Base-by-base conservation (phyloP, 2,329 filamentous ascomycete genomes). In the Neofusicoccum parvum region DNA sequence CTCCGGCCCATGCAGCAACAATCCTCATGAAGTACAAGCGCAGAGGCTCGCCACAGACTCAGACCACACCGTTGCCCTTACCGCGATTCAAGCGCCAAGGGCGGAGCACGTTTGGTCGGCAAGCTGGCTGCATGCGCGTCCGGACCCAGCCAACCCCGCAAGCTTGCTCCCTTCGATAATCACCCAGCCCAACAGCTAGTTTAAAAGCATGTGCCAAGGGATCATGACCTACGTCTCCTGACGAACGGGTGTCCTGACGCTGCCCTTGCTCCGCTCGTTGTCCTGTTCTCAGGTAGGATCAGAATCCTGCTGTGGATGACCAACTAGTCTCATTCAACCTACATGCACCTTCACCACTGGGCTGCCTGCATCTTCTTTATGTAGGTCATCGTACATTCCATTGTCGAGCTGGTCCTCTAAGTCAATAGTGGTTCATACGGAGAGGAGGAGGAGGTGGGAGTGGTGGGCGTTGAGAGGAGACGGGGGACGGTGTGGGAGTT, bases 271-370 rank as follows among this genome's bases (percentile, higher is more conserved):
- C 86, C 87, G 0, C 70, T 89, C 1, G 77, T 91, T 0, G 90
- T 87, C 87, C 74, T 91, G 0, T 91, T 91, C 68, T 86, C 85
- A 0, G 86, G 86, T 71, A 81, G 89, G 12, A 91, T 91, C 68
- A 90, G 91, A 62, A 70, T 87, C 0, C 80, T 90, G 12, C 78
- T 90, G 65, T 89, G 86, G 86, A 71, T 88, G 0, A 91, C 89
- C 0, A 88, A 88, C 0, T 91, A 89, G 88, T 86, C 86, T 7
- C 90, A 89, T 72, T 82, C 83, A 1, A 87, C 86, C 0, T 91
- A 87, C 70, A 90, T 87, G 69, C 82, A 86, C 48, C 90, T 90
- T 59, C 89, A 91, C 73, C 85, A 89, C 0, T 88, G 87, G 81
- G 80, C 88, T 3, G 88, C 89, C 0, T 81, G 88, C 20, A 80